Evolutionary conservation across 2,329 filamentous ascomycete genomes (phyloP).

Genomic region (Fusarium sp.): DNA sequence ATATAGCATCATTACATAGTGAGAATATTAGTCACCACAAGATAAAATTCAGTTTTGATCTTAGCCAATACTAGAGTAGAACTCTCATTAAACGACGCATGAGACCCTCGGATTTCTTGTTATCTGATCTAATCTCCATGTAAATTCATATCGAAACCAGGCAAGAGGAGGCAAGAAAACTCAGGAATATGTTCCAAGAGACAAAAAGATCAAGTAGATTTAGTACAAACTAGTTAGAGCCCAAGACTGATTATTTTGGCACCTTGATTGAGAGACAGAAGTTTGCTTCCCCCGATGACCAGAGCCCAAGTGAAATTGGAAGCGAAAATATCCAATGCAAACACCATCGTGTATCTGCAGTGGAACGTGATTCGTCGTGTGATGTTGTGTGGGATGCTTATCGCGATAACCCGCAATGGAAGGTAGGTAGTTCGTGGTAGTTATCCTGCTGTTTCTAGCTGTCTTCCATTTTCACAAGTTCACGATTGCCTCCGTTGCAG

Average conservation of each 20-base stretch:
- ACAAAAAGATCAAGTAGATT: neutral
- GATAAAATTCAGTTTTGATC: neutral
- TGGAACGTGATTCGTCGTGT: neutral
- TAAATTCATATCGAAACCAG: neutral
- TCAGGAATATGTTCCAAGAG: neutral
- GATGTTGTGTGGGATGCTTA: conserved; percentile 16
- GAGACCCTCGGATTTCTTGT: neutral
- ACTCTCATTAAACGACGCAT: neutral
- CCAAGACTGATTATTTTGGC: neutral
- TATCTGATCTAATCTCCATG: neutral
- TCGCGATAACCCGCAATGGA: conserved; percentile 34
- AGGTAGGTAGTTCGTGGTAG: conserved; percentile 5
- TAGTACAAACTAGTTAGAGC: neutral
- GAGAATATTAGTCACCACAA: neutral
- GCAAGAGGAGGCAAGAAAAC: neutral
- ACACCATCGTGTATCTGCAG: neutral
- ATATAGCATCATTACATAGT: neutral
- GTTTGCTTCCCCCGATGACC: neutral
- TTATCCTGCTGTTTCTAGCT: neutral
- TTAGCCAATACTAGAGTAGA: neutral
- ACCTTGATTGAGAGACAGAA: neutral
- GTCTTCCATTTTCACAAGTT: conserved; percentile 1
- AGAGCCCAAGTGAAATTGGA: neutral
- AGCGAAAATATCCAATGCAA: neutral
- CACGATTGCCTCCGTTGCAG: neutral